Conservation (phyloP, 148 eudicot species). For the Fagopyrum tataricum region DNA sequence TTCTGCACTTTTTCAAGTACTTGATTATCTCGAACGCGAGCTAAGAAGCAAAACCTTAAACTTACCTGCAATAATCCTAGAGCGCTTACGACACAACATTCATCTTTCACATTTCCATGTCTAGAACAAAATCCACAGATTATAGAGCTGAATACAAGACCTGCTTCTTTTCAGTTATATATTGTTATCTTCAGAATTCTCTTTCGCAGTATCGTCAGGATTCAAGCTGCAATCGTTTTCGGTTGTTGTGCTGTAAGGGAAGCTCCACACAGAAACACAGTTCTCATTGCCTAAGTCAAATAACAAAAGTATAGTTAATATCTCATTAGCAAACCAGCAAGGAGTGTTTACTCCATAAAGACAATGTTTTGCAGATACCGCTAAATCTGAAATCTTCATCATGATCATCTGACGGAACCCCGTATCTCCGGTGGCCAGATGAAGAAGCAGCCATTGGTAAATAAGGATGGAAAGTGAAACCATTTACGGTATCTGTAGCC, state of each 20-base stretch:
- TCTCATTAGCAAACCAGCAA: neutral
- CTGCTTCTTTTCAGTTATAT: neutral
- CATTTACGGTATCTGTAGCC: slow-evolving; percentile 80
- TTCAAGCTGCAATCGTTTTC: neutral
- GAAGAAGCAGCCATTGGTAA: slow-evolving; percentile 90
- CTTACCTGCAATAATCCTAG: neutral
- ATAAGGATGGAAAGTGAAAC: slow-evolving; percentile 83
- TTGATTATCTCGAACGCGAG: neutral
- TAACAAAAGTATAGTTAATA: neutral
- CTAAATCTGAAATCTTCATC: slow-evolving; percentile 39
- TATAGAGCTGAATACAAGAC: neutral
- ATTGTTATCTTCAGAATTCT: slow-evolving; percentile 3
- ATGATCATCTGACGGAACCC: slow-evolving; percentile 41
- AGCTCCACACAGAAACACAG: slow-evolving; percentile 14
- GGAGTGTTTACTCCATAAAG: neutral
- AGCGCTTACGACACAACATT: neutral
- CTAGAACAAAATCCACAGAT: neutral
- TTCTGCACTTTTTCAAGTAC: too few species aligned
- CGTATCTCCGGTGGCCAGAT: slow-evolving; percentile 90
- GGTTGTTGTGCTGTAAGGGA: neutral
- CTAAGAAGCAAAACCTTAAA: neutral
- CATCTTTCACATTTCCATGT: neutral
- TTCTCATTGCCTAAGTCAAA: slow-evolving; percentile 7
- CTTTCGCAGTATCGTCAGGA: neutral
- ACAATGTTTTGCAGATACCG: slow-evolving; percentile 34